These are phyloP conservation scores for Tremellales sp. DNA, from an alignment of 1,284 basidiomycete genomes.

Conservation along the genomic window DNA sequence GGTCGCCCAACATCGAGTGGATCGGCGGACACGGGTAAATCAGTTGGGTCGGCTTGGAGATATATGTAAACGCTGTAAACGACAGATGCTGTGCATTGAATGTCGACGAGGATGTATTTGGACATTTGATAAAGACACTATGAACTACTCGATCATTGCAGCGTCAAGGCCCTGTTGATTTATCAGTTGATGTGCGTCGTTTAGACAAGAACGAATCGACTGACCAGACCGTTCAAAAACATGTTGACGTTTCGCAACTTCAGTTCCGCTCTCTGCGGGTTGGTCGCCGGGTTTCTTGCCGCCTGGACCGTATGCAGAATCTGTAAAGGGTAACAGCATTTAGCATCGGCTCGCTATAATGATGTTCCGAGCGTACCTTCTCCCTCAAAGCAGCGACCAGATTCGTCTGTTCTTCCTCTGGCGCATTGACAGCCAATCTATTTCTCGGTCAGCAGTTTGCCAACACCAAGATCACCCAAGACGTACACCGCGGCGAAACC, in stretches of 20 bases:
- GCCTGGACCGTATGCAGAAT: conserved; percentile 48
- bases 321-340: conserved; percentile 9
- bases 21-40: conserved; percentile 6
- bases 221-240: conserved; percentile 47
- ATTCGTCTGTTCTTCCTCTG: conserved; percentile 73
- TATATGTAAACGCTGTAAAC: background rate
- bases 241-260: conserved; percentile 49
- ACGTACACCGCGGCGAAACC: conserved; percentile 63
- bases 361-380: conserved; percentile 58
- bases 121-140: background rate
- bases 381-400: conserved; percentile 84
- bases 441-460: conserved; percentile 1
- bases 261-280: conserved; percentile 37
- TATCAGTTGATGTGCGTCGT: conserved; percentile 7
- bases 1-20: conserved; percentile 3
- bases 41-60: conserved; percentile 11
- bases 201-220: conserved; percentile 1
- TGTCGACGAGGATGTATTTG: background rate
- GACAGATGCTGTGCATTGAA: background rate
- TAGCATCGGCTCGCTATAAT: background rate
- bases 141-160: conserved; percentile 35
- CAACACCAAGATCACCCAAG: too few species aligned
- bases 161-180: conserved; percentile 37
- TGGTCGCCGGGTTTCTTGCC: conserved; percentile 35
- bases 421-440: conserved; percentile 73